A percentile compares a stretch with the other conserved stretches of the same genome.
Conservation (phyloP, 2,329 filamentous ascomycete species). For the Colletotrichum navitas region DNA sequence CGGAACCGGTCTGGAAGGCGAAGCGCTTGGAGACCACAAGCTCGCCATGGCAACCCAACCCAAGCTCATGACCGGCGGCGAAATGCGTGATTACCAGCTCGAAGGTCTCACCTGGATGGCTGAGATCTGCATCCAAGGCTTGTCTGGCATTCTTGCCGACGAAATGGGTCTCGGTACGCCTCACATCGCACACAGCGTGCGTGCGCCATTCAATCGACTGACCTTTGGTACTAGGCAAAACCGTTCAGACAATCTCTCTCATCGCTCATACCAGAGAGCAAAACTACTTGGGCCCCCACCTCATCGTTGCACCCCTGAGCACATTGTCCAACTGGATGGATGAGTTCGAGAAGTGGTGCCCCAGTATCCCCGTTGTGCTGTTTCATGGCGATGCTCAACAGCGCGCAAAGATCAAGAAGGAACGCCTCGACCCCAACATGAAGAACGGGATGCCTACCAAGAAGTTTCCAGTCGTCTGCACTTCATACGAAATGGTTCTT, state of each 20-base stretch:
- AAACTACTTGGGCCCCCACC: constrained; percentile 86
- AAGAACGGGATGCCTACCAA: constrained; percentile 68
- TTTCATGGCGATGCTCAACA: constrained; percentile 89
- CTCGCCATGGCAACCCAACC: constrained; percentile 88
- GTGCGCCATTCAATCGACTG: constrained; percentile 28
- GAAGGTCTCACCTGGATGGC: constrained; percentile 97
- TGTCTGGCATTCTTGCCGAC: constrained; percentile 92
- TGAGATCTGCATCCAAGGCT: constrained; percentile 81
- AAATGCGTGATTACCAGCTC: constrained; percentile 94
- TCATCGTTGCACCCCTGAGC: constrained; percentile 91
- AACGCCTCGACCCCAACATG: constrained; percentile 78
- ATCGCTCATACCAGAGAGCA: constrained; percentile 90
- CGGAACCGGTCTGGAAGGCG: constrained; percentile 70
- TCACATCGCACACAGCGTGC: neutral
- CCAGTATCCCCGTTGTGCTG: constrained; percentile 86
- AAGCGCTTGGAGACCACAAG: constrained; percentile 72
- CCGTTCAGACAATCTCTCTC: constrained; percentile 89
- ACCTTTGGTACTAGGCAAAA: constrained; percentile 73
- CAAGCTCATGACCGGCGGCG: constrained; percentile 84
- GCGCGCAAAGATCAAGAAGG: constrained; percentile 80
- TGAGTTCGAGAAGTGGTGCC: constrained; percentile 92
- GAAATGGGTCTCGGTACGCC: constrained; percentile 85
- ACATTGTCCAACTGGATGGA: constrained; percentile 97
- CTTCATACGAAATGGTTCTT: constrained; percentile 96
- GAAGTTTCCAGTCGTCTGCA: constrained; percentile 91